A percentile compares a stretch with the other conserved stretches of the same genome.
These are phyloP conservation scores for Schizochytrium sp. DNA, from an alignment of 108 stramenopile genomes.

Conservation along the genomic window DNA sequence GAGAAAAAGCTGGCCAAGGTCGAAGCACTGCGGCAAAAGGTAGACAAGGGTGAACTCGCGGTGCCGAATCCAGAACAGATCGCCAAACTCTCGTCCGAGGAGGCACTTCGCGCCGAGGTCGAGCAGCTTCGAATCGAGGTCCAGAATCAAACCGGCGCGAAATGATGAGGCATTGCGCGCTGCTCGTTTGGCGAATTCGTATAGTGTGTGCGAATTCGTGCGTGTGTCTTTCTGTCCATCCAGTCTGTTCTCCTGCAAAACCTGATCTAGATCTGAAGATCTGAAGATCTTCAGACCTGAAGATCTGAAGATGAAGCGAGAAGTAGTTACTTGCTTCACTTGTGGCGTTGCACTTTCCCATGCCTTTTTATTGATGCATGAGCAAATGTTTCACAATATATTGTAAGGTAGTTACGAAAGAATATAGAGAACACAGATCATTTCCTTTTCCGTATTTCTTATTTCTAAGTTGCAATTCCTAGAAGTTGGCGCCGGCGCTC, in stretches of 20 bases:
- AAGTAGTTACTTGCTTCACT: no score
- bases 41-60: not conserved
- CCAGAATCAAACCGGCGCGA: not conserved
- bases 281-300: no score
- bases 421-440: no score
- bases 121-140: not conserved
- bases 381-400: no score
- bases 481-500: slow-evolving; percentile 2
- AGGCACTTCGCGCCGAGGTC: not conserved
- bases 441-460: no score
- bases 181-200: not conserved
- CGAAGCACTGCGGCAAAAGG: not conserved
- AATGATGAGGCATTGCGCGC: not conserved
- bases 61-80: not conserved
- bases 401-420: no score
- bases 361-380: no score
- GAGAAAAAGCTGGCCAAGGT: slow-evolving; percentile 5
- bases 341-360: no score
- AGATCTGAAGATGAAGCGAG: no score
- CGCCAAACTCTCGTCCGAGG: not conserved
- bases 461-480: not conserved
- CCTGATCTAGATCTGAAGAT: no score
- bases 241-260: no score
- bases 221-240: no score
- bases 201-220: not conserved